Evolutionary conservation across 805 yeast genomes (phyloP).

Genomic region (Dipodascus geniculatus): DNA sequence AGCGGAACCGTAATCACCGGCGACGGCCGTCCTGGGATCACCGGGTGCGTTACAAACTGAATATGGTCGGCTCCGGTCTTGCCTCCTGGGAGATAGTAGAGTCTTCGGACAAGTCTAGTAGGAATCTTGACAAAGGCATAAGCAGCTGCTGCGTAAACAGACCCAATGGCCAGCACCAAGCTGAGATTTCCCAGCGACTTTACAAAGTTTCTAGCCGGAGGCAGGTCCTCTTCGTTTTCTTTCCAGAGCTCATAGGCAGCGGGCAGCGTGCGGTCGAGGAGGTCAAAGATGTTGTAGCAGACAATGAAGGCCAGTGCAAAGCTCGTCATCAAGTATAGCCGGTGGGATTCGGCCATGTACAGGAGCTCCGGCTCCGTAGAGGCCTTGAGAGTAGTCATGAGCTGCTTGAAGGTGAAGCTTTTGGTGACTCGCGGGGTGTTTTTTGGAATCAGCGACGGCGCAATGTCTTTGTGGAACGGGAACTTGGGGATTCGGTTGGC

Average conservation of each 20-base stretch:
- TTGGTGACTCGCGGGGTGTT: slow-evolving; percentile 66
- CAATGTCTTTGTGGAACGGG: slow-evolving; percentile 50
- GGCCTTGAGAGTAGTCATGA: slow-evolving; percentile 43
- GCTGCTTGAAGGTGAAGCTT: slow-evolving; percentile 43
- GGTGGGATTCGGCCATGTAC: slow-evolving; percentile 77
- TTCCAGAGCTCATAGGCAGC: slow-evolving; percentile 40
- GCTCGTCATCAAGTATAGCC: slow-evolving; percentile 59
- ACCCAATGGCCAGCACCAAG: slow-evolving; percentile 27
- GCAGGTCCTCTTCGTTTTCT: slow-evolving; percentile 38
- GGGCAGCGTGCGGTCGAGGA: slow-evolving; percentile 43
- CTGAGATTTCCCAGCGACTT: slow-evolving; percentile 27
- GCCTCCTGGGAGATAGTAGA: slow-evolving; percentile 55
- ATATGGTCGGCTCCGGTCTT: slow-evolving; percentile 32
- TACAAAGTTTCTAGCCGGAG: slow-evolving; percentile 28
- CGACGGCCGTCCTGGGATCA: slow-evolving; percentile 63
- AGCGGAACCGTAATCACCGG: slow-evolving; percentile 64
- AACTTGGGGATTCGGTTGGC: slow-evolving; percentile 44
- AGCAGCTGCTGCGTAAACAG: slow-evolving; percentile 31
- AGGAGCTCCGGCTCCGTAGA: slow-evolving; percentile 58
- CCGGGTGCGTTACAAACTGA: slow-evolving; percentile 61
- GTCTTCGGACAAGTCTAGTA: slow-evolving; percentile 57
- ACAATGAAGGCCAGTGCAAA: slow-evolving; percentile 58
- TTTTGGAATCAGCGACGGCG: slow-evolving; percentile 58
- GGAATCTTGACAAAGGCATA: slow-evolving; percentile 44
- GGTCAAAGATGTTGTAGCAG: slow-evolving; percentile 47